Evolutionary conservation across 2,329 filamentous ascomycete species (phyloP).

Genomic region (Arachnomyces sp.): DNA sequence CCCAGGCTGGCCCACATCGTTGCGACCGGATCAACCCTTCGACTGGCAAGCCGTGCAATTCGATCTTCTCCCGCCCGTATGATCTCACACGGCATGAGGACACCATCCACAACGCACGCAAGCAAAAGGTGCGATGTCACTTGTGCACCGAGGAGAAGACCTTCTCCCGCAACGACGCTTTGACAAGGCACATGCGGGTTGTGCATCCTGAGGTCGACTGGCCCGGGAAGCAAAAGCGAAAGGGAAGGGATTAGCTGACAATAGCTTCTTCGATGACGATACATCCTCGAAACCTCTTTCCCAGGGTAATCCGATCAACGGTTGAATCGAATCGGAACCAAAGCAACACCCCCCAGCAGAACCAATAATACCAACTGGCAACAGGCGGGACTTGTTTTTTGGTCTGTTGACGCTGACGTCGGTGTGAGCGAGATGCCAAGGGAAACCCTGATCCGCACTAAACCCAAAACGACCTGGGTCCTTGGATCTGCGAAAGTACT

Average conservation of each 20-base stretch:
- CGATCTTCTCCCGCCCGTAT: slow-evolving; percentile 89
- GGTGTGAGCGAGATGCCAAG: too few species aligned
- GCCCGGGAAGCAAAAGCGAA: slow-evolving; percentile 54
- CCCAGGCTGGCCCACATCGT: slow-evolving; percentile 84
- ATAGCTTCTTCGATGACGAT: not conserved
- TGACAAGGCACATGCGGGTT: slow-evolving; percentile 89
- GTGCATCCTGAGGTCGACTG: slow-evolving; percentile 85
- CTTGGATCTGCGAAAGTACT: too few species aligned
- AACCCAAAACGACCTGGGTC: too few species aligned
- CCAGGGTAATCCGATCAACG: too few species aligned
- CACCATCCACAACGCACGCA: slow-evolving; percentile 90
- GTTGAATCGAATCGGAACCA: too few species aligned
- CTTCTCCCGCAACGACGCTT: slow-evolving; percentile 88
- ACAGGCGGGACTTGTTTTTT: too few species aligned
- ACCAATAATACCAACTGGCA: too few species aligned
- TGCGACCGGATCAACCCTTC: slow-evolving; percentile 92
- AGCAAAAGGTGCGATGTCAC: slow-evolving; percentile 89
- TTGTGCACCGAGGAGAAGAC: slow-evolving; percentile 95
- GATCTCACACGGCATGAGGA: slow-evolving; percentile 95
- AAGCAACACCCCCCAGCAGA: too few species aligned
- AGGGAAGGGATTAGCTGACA: slow-evolving; percentile 22
- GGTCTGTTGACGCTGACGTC: too few species aligned
- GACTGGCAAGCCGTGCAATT: slow-evolving; percentile 90
- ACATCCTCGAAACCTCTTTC: too few species aligned
- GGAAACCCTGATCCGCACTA: too few species aligned